Conservation (phyloP, 345 rosid genomes). For the Populus ilicifolia region DNA sequence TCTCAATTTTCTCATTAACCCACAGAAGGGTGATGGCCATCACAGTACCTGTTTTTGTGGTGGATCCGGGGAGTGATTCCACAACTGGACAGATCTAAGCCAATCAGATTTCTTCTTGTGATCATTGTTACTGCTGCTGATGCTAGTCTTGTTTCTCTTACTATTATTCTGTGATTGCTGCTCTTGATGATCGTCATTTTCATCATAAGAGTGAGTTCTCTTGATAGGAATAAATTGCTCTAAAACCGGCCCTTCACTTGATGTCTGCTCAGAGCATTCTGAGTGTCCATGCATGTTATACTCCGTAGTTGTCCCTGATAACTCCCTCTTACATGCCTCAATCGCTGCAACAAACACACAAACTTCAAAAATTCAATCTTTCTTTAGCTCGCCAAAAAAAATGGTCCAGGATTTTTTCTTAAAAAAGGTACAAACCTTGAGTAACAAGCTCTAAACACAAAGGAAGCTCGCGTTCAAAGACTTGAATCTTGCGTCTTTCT, state of each 20-base stretch:
- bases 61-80: conserved; percentile 76
- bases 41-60: conserved; percentile 34
- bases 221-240: conserved; percentile 81
- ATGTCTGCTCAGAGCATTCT: conserved; percentile 84
- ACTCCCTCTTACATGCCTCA: conserved; percentile 66
- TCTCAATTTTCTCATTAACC: neutral
- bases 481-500: conserved; percentile 84
- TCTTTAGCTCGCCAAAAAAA: neutral
- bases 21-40: neutral
- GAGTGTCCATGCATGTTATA: conserved; percentile 50
- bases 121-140: conserved; percentile 19
- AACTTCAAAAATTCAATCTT: neutral
- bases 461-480: conserved; percentile 92
- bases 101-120: conserved; percentile 76
- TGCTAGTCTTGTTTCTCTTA: conserved; percentile 18
- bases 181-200: conserved; percentile 19
- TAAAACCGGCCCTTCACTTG: conserved; percentile 64
- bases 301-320: conserved; percentile 56
- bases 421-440: conserved; percentile 43
- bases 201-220: conserved; percentile 33
- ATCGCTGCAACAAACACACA: conserved; percentile 51
- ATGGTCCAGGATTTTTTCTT: neutral
- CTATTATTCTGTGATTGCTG: conserved; percentile 31
- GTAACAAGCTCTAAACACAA: conserved; percentile 86
- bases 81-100: conserved; percentile 96